phyloP scores from a whole-genome alignment of 345 rosid genomes.

The Gossypium anomalum region DNA sequence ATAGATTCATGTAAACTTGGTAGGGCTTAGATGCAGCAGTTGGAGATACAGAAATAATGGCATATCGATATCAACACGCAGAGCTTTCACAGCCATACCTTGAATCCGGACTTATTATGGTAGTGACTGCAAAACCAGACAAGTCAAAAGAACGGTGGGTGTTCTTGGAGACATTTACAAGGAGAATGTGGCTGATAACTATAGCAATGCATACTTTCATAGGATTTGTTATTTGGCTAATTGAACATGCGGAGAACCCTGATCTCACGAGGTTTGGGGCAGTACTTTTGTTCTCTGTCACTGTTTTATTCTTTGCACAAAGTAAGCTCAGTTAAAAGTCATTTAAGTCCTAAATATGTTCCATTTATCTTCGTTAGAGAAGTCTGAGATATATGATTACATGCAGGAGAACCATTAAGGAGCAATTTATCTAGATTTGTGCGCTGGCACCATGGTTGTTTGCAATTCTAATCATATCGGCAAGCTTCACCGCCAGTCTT shows the following conservation, averaged over 20 bases:
- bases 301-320: conserved; percentile 23
- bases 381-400: neutral
- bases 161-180: conserved; percentile 25
- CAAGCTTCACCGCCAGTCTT: conserved; percentile 26
- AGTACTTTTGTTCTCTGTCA: conserved; percentile 26
- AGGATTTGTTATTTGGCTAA: conserved; percentile 27
- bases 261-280: conserved; percentile 22
- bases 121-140: conserved; percentile 20
- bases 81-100: conserved; percentile 32
- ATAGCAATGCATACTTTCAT: conserved; percentile 21
- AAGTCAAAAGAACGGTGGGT: conserved; percentile 24
- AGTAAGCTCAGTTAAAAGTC: conserved; percentile 16
- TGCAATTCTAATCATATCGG: conserved; percentile 19
- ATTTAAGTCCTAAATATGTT: neutral
- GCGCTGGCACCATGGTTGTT: conserved; percentile 29
- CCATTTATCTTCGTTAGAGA: neutral
- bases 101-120: conserved; percentile 31
- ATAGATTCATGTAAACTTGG: neutral
- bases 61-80: conserved; percentile 21
- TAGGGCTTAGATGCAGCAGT: conserved; percentile 34
- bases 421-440: conserved; percentile 18
- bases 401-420: conserved; percentile 24
- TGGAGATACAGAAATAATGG: conserved; percentile 27
- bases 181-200: conserved; percentile 25
- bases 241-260: conserved; percentile 23